Conservation (phyloP, 257 asterid genomes). For the Vinca minor region DNA sequence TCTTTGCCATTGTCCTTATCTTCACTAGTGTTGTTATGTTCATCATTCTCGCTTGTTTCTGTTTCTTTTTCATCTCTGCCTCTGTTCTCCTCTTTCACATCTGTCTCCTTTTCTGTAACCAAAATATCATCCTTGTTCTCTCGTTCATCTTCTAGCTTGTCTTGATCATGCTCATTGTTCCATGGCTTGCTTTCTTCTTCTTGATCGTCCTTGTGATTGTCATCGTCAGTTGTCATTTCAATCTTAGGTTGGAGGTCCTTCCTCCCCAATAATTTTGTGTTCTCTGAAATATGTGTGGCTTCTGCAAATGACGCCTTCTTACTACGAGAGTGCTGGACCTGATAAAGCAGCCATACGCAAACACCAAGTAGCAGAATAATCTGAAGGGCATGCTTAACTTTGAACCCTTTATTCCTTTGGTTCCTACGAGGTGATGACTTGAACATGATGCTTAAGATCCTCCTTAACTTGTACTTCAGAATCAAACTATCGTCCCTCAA, state of each 20-base stretch:
- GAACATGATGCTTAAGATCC: conserved; percentile 40
- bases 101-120: conserved; percentile 28
- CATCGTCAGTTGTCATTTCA: conserved; percentile 37
- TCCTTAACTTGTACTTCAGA: conserved; percentile 7
- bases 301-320: conserved; percentile 38
- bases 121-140: conserved; percentile 21
- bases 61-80: conserved; percentile 16
- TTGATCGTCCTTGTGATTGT: conserved; percentile 26
- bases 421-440: conserved; percentile 67
- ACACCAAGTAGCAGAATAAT: conserved; percentile 61
- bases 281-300: conserved; percentile 20
- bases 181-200: conserved; percentile 42
- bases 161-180: conserved; percentile 41
- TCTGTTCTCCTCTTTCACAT: conserved; percentile 23
- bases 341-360: conserved; percentile 76
- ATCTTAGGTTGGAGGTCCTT: conserved; percentile 62
- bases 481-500: conserved; percentile 8
- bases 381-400: conserved; percentile 86
- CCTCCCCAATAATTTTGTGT: conserved; percentile 51
- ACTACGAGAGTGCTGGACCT: conserved; percentile 69
- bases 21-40: conserved; percentile 16
- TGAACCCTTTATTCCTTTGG: conserved; percentile 68
- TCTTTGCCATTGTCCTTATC: conserved; percentile 10
- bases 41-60: conserved; percentile 12
- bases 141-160: conserved; percentile 33